phyloP scores from a whole-genome alignment of 2,329 filamentous ascomycete species.

The Herpomyces periplanetae region DNA sequence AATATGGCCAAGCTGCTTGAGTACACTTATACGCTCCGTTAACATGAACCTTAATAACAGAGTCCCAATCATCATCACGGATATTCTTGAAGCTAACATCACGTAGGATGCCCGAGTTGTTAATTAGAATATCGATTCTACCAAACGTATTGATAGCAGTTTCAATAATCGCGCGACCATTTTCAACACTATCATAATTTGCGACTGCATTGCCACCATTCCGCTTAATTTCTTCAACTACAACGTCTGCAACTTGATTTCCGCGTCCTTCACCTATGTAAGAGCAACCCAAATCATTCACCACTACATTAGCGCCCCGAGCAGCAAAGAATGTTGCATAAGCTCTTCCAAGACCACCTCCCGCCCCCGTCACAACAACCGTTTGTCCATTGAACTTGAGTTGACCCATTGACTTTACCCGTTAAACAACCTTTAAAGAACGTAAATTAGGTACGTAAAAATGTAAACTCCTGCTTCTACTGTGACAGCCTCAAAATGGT shows the following conservation, averaged over 20 bases:
- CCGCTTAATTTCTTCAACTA: constrained; percentile 44
- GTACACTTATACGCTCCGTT: constrained; percentile 82
- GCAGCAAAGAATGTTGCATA: constrained; percentile 68
- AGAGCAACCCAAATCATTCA: constrained; percentile 74
- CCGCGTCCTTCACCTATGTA: constrained; percentile 46
- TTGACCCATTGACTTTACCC: too few species aligned
- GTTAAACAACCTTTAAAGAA: too few species aligned
- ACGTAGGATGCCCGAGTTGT: constrained; percentile 82
- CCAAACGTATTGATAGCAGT: constrained; percentile 43
- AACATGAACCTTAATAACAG: constrained; percentile 70
- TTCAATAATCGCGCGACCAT: constrained; percentile 75
- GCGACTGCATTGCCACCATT: constrained; percentile 79
- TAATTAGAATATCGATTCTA: constrained; percentile 72
- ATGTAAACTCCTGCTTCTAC: too few species aligned
- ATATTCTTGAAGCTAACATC: constrained; percentile 97
- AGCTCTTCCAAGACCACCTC: constrained; percentile 39
- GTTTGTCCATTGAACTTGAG: constrained; percentile 60
- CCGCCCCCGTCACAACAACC: constrained; percentile 53
- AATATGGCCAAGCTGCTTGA: constrained; percentile 76
- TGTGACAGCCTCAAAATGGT: too few species aligned
- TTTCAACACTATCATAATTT: constrained; percentile 82
- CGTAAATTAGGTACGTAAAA: too few species aligned
- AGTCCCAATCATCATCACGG: constrained; percentile 82
- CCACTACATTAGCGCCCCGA: constrained; percentile 66
- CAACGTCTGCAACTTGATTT: constrained; percentile 31